Evolutionary conservation across 2,329 filamentous ascomycete species (phyloP), one percentile per base, ranked within the genome.

Genomic region (Chrysoporthe cubensis): DNA sequence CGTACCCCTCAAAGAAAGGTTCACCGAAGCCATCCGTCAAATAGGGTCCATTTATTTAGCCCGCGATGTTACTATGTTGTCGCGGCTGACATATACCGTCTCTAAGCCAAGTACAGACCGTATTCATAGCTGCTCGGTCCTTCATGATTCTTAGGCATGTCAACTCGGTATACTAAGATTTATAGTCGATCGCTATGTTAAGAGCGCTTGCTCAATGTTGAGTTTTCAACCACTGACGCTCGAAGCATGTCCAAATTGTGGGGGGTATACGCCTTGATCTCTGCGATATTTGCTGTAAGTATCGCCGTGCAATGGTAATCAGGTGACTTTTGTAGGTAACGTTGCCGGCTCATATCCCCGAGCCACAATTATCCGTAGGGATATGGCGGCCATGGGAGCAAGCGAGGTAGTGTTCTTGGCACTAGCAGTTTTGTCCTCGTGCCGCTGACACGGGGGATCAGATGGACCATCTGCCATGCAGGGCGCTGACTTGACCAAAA

Each of bases 401-500:
- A 3, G 14, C 21, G 21, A 54, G 48, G 61, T 63, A 11, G 61
- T 43, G 54, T 54, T 54, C 61, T 63, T 63, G 61, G 61, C 61
- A 54, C 13, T 26, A 48, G 32, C 42, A 6, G 26, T 9, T n/a
- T 14, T 42, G 61, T 54, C 61, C 61, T n/a, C 61, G 61, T 63
- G 61, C 61, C 48, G 61, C 37, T 50, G 40, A 54, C n/a, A 54
- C 40, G n/a, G 32, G 46, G 16, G 34, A 63, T 42, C 61, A 63
- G 40, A 52, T 63, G 61, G 50, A 42, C 61, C 50, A 32, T 8
- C 11, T n/a, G 43, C 40, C 13, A n/a, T 54, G 61, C 34, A 63
- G 32, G 46, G 16, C 61, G 37, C 61, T n/a, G 18, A 54, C 37
- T 42, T 42, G 26, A 8, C 46, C 18, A 42, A 13, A 26, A 13